Evolutionary conservation across 2,329 filamentous ascomycete species (phyloP), one percentile per base, ranked within the genome.

Genomic region (Juglanconis sp.): DNA sequence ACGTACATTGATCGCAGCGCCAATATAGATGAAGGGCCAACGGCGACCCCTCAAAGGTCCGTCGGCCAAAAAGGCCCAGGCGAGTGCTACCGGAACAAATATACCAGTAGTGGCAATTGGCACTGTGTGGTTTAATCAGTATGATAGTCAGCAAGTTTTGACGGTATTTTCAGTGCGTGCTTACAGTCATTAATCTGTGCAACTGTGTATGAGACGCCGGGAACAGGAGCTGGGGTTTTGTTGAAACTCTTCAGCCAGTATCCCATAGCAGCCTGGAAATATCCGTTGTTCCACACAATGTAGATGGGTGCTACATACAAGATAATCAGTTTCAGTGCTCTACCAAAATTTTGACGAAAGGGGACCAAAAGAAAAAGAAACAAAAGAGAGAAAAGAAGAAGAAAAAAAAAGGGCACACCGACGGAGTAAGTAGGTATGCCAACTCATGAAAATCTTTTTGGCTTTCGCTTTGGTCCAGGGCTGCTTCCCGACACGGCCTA

Each of bases 201-300:
- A 2, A 74, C 65, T 1, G 71, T 67, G 58, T 69, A 76, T 3
- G 64, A 57, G 1, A 58, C 68, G 2, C 74, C 74, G 0, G 74
- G 74, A 1, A 77, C 68, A 3, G 75, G 74, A 36, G 69, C 49
- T 9, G 72, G 71, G 2, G 66, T 67, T 5, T 65, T 62, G 38
- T 75, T 72, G 64, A 76, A 77, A 57, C 71, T 74, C 60, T 77
- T 77, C 42, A 77, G 65, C 73, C 74, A 77, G 63, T 75, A 76
- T 1, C 74, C 74, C 73, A 77, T 77, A 6, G 69, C 74, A 0
- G 65, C 47, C 53, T 76, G 74, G 1, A 66, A 59, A 3, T 31
- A 17, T 17, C 70, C 73, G 38, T 76, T 76, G 56, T 76, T 76
- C 74, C 74, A 76, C 9, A 76, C 52, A 5, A 76, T 65, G 57